Evolutionary conservation across 1,284 basidiomycete genomes (phyloP), one percentile per base, ranked within the genome.

Genomic region (Porogramme epimiltina): DNA sequence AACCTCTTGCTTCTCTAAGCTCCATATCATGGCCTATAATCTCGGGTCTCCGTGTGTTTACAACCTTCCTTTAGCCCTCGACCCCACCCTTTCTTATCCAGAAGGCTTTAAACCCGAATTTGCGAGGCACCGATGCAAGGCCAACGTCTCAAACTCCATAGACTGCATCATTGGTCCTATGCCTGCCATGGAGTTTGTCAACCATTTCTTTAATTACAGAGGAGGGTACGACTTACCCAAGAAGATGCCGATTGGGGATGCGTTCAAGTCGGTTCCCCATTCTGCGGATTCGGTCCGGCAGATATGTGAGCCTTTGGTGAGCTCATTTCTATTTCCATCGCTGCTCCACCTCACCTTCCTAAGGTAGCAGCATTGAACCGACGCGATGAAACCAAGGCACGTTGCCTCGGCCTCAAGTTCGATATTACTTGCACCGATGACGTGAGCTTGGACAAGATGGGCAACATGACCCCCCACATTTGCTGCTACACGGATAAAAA

Each of bases 361-460:
- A 6, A 48, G 46, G 22, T 40, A 6, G 4, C 15, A 1, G 31
- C 53, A 2, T 28, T 58, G 8, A 58, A 53, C 22, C n/a, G 39
- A 18, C 16, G n/a, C 6, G 47, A 6, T 13, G n/a, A 37, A 16
- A 9, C 31, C 34, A 52, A 51, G 20, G 22, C 38, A 0, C 45
- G 53, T 1, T 55, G 56, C 24, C 53, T 51, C 0, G 53, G 56
- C 3, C 53, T 55, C 23, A 18, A 43, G 8, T 58, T 58, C 43
- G 45, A 52, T 11, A 28, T 44, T 16, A 34, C 55, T 1, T 13
- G 25, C 11, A 24, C 23, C 2, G 42, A 42, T 9, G 38, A 20
- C 18, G 13, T 8, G 4, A 24, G 25, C n/a, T 52, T 45, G 1
- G 16, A 19, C 10, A 15, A 16, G 2, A 38, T 34, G 1, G 51